These are phyloP conservation scores for Xerocomellus amylosporus DNA, from an alignment of 768 basidiomycete species.

Conservation along the genomic window DNA sequence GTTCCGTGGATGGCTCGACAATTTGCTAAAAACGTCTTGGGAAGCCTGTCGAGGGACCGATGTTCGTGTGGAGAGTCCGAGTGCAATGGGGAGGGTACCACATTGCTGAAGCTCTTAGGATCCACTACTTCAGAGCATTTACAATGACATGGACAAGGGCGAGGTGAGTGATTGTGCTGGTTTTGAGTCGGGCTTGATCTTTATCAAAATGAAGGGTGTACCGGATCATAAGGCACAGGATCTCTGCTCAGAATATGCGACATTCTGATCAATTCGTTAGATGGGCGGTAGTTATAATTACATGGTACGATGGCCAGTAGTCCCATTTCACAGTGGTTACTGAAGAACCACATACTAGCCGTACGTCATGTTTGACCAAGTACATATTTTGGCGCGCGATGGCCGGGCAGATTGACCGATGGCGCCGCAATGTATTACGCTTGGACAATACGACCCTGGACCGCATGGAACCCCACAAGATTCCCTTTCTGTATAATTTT, in stretches of 20 bases:
- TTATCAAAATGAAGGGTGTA: slow-evolving; percentile 59
- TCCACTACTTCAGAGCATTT: slow-evolving; percentile 94
- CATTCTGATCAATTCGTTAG: slow-evolving; percentile 37
- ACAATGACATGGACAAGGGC: slow-evolving; percentile 99
- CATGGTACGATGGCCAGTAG: slow-evolving; percentile 59
- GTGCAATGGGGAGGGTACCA: slow-evolving; percentile 95
- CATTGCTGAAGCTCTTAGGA: slow-evolving; percentile 89
- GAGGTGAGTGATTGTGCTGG: slow-evolving; percentile 40
- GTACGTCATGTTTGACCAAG: slow-evolving; percentile 96
- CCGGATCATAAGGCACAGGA: slow-evolving; percentile 81
- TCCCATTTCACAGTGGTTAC: neutral
- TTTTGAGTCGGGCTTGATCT: neutral
- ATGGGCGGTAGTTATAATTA: slow-evolving; percentile 99
- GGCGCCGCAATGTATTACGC: slow-evolving; percentile 75
- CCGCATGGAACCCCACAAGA: slow-evolving; percentile 96
- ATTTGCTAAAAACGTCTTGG: slow-evolving; percentile 92
- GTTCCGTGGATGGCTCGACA: slow-evolving; percentile 98
- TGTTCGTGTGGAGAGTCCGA: slow-evolving; percentile 90
- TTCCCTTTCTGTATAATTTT: slow-evolving; percentile 98
- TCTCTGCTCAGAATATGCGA: neutral
- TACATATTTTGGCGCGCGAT: slow-evolving; percentile 98
- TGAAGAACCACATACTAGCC: slow-evolving; percentile 45
- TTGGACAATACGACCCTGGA: slow-evolving; percentile 84
- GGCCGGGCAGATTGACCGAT: slow-evolving; percentile 91
- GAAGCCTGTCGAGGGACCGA: slow-evolving; percentile 94